Evolutionary conservation across 176 grass and related monocot genomes (phyloP).

Genomic region (Pontederia paniculata): DNA sequence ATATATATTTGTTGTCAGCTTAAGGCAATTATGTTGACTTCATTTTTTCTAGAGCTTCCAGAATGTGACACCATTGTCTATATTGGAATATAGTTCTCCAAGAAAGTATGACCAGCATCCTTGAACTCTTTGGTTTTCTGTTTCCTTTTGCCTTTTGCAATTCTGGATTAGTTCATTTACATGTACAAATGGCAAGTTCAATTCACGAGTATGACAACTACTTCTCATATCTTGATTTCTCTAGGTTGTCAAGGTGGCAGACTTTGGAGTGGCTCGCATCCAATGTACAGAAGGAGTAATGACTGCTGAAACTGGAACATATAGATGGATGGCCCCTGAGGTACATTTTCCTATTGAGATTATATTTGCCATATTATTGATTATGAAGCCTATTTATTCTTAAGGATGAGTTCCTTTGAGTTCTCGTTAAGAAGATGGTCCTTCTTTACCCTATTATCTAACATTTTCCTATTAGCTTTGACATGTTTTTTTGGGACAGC

Average conservation of each 20-base stretch:
- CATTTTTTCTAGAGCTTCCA: too few species aligned
- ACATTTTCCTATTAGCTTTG: too few species aligned
- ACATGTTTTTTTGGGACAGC: too few species aligned
- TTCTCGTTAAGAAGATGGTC: too few species aligned
- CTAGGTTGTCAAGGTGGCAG: slow-evolving; percentile 85
- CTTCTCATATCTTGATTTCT: not conserved
- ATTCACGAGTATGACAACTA: not conserved
- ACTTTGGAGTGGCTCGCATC: slow-evolving; percentile 84
- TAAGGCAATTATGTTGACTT: too few species aligned
- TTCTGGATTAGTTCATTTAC: not conserved
- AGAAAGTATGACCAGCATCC: too few species aligned
- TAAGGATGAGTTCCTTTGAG: not conserved
- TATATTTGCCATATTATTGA: not conserved
- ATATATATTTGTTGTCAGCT: too few species aligned
- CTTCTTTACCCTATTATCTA: too few species aligned
- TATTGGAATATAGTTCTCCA: too few species aligned
- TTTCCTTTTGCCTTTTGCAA: too few species aligned
- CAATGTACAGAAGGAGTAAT: slow-evolving; percentile 58
- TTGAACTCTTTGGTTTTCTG: too few species aligned
- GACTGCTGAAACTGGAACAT: slow-evolving; percentile 98
- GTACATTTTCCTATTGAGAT: slow-evolving; percentile 22
- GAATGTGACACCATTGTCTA: too few species aligned
- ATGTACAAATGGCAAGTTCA: not conserved
- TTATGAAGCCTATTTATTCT: not conserved
- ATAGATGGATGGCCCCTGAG: slow-evolving; percentile 99